Conservation (phyloP, 192 early-diverging fungal species). For the Helicostylum pulchrum region DNA sequence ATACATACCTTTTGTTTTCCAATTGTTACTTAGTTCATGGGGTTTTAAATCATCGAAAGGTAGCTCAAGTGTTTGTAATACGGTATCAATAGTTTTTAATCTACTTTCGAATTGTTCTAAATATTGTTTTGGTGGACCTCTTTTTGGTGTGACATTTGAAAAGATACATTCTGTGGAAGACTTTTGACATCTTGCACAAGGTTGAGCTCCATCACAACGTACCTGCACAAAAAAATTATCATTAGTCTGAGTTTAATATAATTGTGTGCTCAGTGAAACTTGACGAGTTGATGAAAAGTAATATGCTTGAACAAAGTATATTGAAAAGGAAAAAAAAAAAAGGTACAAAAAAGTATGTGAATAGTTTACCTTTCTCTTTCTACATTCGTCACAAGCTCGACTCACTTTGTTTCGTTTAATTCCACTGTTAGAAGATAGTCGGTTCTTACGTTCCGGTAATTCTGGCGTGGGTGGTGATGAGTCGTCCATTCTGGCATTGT, state of each 20-base stretch:
- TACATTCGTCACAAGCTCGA: conserved; percentile 37
- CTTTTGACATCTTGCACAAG: conserved; percentile 31
- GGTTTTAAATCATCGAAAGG: not conserved
- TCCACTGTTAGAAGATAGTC: conserved; percentile 6
- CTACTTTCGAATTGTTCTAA: conserved; percentile 25
- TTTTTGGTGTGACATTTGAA: conserved; percentile 24
- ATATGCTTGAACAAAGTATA: not conserved
- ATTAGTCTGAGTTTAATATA: conserved; percentile 5
- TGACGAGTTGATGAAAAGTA: conserved; percentile 7
- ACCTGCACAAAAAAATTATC: conserved; percentile 20
- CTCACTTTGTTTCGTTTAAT: conserved; percentile 30
- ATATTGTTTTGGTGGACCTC: conserved; percentile 39
- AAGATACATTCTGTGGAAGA: conserved; percentile 27
- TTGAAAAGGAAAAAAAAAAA: not conserved
- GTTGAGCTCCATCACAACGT: conserved; percentile 37
- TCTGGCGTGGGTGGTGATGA: conserved; percentile 24
- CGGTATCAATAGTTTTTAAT: conserved; percentile 26
- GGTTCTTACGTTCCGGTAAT: conserved; percentile 25
- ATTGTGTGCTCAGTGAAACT: conserved; percentile 6
- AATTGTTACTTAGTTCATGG: not conserved
- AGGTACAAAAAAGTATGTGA: not conserved
- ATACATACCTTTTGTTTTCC: no score
- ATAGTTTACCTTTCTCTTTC: conserved; percentile 35
- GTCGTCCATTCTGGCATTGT: conserved; percentile 26
- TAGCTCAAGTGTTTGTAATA: conserved; percentile 10